phyloP scores from a whole-genome alignment of 1,284 basidiomycete genomes.

The Pyrrhoderma lamaoense region DNA sequence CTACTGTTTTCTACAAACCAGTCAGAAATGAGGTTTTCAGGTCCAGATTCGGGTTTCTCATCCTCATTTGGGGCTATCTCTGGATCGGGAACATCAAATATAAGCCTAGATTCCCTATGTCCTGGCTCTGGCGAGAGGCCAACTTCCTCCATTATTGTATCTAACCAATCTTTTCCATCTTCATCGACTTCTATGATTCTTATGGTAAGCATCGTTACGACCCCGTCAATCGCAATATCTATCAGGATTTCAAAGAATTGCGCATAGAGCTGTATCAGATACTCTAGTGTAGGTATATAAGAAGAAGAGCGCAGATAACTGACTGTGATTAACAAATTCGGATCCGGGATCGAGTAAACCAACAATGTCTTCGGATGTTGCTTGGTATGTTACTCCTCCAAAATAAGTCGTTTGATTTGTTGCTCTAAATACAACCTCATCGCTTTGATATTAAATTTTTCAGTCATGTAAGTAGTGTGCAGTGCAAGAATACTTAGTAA shows the following conservation, averaged over 20 bases:
- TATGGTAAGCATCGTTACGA: conserved; percentile 21
- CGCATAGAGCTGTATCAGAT: conserved; percentile 13
- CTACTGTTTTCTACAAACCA: no score
- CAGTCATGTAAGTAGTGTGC: no score
- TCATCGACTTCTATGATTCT: conserved; percentile 13
- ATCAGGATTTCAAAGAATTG: background rate
- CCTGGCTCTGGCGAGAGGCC: no score
- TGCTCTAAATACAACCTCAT: conserved; percentile 36
- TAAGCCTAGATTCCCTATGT: no score
- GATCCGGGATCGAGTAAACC: conserved; percentile 47
- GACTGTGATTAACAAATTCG: conserved; percentile 41
- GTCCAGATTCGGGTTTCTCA: no score
- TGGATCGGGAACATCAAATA: no score
- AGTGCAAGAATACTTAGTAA: no score
- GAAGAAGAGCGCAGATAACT: conserved; percentile 7
- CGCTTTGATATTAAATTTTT: conserved; percentile 1
- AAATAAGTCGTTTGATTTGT: conserved; percentile 37
- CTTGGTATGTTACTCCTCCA: conserved; percentile 41
- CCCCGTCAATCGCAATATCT: conserved; percentile 22
- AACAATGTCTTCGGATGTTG: conserved; percentile 38
- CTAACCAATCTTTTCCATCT: no score
- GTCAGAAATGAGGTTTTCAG: no score
- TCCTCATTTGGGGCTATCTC: no score
- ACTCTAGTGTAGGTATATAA: conserved; percentile 18
- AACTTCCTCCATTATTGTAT: no score